Evolutionary conservation across 2,329 filamentous ascomycete genomes (phyloP).

Genomic region (Phaeomoniella chlamydospora): DNA sequence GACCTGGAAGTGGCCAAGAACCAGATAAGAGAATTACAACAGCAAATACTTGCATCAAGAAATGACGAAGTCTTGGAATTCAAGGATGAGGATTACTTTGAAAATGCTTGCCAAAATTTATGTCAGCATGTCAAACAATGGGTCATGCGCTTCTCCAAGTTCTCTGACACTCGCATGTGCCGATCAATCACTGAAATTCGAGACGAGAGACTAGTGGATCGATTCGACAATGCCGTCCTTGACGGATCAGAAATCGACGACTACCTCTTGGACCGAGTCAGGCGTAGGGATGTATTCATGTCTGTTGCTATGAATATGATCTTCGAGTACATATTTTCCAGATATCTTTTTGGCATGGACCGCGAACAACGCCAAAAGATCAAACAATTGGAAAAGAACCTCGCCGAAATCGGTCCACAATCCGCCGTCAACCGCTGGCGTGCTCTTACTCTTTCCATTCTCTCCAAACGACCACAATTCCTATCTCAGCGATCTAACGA

Average conservation of each 20-base stretch:
- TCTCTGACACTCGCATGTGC: slow-evolving; percentile 82
- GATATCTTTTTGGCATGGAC: slow-evolving; percentile 98
- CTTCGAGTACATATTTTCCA: slow-evolving; percentile 96
- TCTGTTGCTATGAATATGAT: slow-evolving; percentile 98
- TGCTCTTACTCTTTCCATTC: slow-evolving; percentile 80
- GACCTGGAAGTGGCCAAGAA: slow-evolving; percentile 61
- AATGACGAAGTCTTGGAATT: slow-evolving; percentile 64
- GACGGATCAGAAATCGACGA: slow-evolving; percentile 87
- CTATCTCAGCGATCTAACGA: slow-evolving; percentile 70
- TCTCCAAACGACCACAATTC: slow-evolving; percentile 70
- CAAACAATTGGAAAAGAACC: slow-evolving; percentile 83
- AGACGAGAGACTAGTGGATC: slow-evolving; percentile 85
- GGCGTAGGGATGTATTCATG: slow-evolving; percentile 90
- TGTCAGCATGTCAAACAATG: slow-evolving; percentile 95
- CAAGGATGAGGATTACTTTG: slow-evolving; percentile 88
- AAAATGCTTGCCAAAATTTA: slow-evolving; percentile 81
- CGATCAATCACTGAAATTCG: slow-evolving; percentile 70
- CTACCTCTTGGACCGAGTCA: slow-evolving; percentile 77
- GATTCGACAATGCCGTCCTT: slow-evolving; percentile 84
- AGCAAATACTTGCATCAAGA: slow-evolving; percentile 41
- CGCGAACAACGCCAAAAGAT: slow-evolving; percentile 94
- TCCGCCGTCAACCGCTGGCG: slow-evolving; percentile 95
- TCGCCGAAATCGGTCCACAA: slow-evolving; percentile 73
- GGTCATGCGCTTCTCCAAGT: slow-evolving; percentile 95
- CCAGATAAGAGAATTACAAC: slow-evolving; percentile 44